These are phyloP conservation scores for Suhomyces pyralidae DNA, from an alignment of 805 yeast genomes.

Conservation along the genomic window DNA sequence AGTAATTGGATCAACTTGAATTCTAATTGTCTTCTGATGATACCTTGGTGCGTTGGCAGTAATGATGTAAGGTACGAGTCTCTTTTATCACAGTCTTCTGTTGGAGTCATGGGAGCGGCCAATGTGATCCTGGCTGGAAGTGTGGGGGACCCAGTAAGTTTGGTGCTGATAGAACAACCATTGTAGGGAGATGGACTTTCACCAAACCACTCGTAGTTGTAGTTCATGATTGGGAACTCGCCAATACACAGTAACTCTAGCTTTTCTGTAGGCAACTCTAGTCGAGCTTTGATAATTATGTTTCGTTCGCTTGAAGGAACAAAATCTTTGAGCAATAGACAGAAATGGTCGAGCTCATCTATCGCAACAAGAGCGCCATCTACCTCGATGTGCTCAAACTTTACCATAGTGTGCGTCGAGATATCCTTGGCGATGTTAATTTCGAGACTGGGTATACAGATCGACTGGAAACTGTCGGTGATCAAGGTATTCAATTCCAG, in stretches of 20 bases:
- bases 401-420: slow-evolving; percentile 13
- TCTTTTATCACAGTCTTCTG: not conserved
- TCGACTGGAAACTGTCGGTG: slow-evolving; percentile 12
- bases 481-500: slow-evolving; percentile 12
- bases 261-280: slow-evolving; percentile 2
- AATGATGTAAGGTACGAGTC: not conserved
- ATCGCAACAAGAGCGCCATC: slow-evolving; percentile 20
- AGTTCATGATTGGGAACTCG: slow-evolving; percentile 9
- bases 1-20: slow-evolving; percentile 6
- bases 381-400: slow-evolving; percentile 19
- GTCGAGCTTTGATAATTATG: slow-evolving; percentile 12
- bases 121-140: not conserved
- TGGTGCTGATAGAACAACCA: not conserved
- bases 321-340: slow-evolving; percentile 13
- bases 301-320: slow-evolving; percentile 13
- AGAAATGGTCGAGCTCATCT: slow-evolving; percentile 5
- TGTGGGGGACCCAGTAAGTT: not conserved
- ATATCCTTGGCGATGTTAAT: slow-evolving; percentile 14
- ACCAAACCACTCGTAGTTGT: slow-evolving; percentile 9
- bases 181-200: not conserved
- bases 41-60: not conserved
- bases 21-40: slow-evolving; percentile 9
- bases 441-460: slow-evolving; percentile 21
- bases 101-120: slow-evolving; percentile 3
- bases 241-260: not conserved